Percentiles rank a stretch among this genome's conserved stretches.
Conservation (phyloP, 148 eudicot species). For the Cornus kousa region DNA sequence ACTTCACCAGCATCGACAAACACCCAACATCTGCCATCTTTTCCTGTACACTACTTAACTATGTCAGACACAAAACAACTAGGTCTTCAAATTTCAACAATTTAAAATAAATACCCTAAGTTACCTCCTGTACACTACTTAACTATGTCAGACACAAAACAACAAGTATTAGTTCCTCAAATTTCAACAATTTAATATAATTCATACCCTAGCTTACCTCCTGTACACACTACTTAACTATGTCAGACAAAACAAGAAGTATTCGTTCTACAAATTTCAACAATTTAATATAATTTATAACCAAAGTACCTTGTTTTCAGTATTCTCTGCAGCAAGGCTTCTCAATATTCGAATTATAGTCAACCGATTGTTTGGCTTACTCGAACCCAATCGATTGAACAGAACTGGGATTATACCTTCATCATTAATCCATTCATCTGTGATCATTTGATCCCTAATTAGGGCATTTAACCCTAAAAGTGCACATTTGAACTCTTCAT, state of each 20-base stretch:
- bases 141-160: no score
- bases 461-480: constrained; percentile 37
- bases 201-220: constrained; percentile 10
- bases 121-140: background rate
- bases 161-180: no score
- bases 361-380: constrained; percentile 44
- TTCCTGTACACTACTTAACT: constrained; percentile 46
- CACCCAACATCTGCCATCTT: constrained; percentile 60
- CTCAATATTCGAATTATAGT: constrained; percentile 61
- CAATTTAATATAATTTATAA: background rate
- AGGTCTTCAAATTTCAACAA: background rate
- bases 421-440: constrained; percentile 52
- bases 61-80: background rate
- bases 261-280: background rate
- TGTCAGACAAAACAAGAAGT: background rate
- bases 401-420: constrained; percentile 68
- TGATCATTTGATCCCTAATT: constrained; percentile 42
- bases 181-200: no score
- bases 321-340: constrained; percentile 35
- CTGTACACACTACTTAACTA: constrained; percentile 36
- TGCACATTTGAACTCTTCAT: constrained; percentile 59
- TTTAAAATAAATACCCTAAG: background rate
- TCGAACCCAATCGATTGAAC: constrained; percentile 57
- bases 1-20: constrained; percentile 64
- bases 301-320: constrained; percentile 55